Evolutionary conservation across 1,284 basidiomycete genomes (phyloP).

Genomic region (Uromyces viciae-fabae): DNA sequence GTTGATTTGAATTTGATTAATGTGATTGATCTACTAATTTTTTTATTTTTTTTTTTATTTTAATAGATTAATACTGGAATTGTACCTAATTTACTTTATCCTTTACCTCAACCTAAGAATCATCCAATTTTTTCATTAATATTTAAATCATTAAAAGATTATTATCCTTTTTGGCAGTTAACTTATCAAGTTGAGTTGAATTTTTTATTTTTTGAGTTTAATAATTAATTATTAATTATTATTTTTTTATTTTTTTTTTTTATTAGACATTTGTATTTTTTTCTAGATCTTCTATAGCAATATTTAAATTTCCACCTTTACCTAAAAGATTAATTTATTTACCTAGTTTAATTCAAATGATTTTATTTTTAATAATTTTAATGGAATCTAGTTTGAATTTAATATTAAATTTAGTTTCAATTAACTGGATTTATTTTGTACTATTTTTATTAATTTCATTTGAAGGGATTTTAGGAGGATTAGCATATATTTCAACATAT

Average conservation of each 20-base stretch:
- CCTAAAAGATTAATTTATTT: constrained; percentile 68
- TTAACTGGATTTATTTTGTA: constrained; percentile 63
- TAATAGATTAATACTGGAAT: constrained; percentile 63
- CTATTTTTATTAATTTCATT: constrained; percentile 64
- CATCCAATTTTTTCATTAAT: constrained; percentile 68
- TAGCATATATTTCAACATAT: constrained; percentile 63
- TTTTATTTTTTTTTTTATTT: constrained; percentile 46
- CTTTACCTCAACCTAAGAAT: constrained; percentile 65
- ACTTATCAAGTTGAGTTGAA: constrained; percentile 51
- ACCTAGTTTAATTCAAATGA: constrained; percentile 68
- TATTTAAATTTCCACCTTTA: constrained; percentile 74
- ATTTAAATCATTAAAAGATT: constrained; percentile 81
- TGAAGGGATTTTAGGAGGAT: constrained; percentile 81
- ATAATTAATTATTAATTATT: too few species aligned
- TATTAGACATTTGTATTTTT: constrained; percentile 90
- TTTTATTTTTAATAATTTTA: constrained; percentile 63
- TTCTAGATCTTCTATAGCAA: constrained; percentile 83
- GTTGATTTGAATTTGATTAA: too few species aligned
- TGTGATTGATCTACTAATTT: neutral
- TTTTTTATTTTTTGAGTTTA: too few species aligned
- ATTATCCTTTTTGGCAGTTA: constrained; percentile 69
- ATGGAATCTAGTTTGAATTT: constrained; percentile 68
- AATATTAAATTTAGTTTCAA: constrained; percentile 63
- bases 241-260: neutral
- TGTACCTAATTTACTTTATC: constrained; percentile 84